Evolutionary conservation across 768 basidiomycete species (phyloP).

Genomic region (Paxillus ammoniavirescens): DNA sequence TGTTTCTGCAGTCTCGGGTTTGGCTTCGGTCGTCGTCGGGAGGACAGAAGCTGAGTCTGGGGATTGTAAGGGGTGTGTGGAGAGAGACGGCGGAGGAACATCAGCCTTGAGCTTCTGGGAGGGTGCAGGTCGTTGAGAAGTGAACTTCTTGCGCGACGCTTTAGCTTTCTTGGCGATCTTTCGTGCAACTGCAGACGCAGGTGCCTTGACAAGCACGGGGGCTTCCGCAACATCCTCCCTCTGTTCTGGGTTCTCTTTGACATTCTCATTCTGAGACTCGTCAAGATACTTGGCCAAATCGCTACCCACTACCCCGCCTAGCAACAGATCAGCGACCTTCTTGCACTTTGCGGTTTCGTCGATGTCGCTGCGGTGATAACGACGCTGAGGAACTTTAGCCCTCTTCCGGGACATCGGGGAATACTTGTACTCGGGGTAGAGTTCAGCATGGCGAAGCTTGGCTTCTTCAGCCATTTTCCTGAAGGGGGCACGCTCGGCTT

Average conservation of each 20-base stretch:
- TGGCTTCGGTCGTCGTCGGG: background rate
- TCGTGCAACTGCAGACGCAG: background rate
- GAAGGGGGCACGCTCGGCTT: conserved; percentile 48
- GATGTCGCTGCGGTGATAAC: conserved; percentile 28
- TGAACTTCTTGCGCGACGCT: background rate
- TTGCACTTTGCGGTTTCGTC: conserved; percentile 40
- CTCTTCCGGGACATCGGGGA: conserved; percentile 42
- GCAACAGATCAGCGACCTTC: conserved; percentile 34
- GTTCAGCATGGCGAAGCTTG: conserved; percentile 44
- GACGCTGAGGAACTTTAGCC: conserved; percentile 32
- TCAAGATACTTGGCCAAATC: conserved; percentile 25
- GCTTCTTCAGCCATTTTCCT: conserved; percentile 44
- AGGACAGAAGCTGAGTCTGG: background rate
- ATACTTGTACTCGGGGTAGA: conserved; percentile 64
- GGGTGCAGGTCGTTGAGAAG: conserved; percentile 3
- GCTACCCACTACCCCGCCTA: conserved; percentile 33
- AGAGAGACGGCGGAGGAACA: background rate
- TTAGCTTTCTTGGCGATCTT: conserved; percentile 9
- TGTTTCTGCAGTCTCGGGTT: conserved; percentile 1
- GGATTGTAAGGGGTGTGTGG: background rate
- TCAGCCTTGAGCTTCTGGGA: conserved; percentile 6
- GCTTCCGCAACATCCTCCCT: background rate
- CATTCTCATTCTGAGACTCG: background rate
- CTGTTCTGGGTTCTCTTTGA: background rate
- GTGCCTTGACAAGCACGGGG: background rate